Percentiles rank a stretch among this genome's conserved stretches.
These are phyloP conservation scores for Rhizophora apiculata DNA, from an alignment of 345 rosid genomes.

Conservation along the genomic window DNA sequence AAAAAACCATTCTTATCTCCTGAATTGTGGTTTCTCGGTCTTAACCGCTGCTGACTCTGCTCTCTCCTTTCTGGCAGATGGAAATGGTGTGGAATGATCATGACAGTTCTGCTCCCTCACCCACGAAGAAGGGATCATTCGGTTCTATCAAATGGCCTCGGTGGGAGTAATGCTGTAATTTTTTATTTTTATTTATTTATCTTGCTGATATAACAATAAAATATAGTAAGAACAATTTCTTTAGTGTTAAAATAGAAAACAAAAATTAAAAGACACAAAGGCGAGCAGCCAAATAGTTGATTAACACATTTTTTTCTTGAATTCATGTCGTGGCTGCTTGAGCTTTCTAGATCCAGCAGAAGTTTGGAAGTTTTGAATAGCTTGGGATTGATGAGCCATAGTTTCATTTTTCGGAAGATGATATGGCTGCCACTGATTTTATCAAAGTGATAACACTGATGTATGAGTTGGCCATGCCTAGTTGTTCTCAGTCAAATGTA, in stretches of 20 bases:
- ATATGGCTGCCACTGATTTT: neutral
- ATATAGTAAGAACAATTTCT: neutral
- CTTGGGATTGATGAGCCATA: neutral
- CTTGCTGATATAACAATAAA: neutral
- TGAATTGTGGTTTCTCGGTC: neutral
- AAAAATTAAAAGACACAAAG: too few species aligned
- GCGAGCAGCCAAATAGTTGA: neutral
- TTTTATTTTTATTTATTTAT: neutral
- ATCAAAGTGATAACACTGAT: neutral
- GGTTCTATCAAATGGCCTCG: constrained; percentile 73
- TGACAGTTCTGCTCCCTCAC: constrained; percentile 45
- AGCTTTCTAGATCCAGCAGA: neutral
- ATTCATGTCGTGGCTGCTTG: neutral
- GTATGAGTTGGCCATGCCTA: neutral
- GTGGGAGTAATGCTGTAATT: constrained; percentile 40
- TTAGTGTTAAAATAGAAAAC: too few species aligned
- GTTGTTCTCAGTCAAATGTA: too few species aligned
- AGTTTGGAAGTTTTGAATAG: neutral
- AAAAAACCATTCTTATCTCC: neutral
- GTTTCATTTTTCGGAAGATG: neutral
- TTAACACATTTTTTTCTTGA: neutral
- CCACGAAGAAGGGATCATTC: constrained; percentile 44
- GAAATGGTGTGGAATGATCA: constrained; percentile 85
- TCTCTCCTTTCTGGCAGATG: constrained; percentile 47
- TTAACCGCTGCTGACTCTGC: neutral